Evolutionary conservation across 2,329 filamentous ascomycete genomes (phyloP), one percentile per base, ranked within the genome.

Genomic region (Hypocrella siamensis): DNA sequence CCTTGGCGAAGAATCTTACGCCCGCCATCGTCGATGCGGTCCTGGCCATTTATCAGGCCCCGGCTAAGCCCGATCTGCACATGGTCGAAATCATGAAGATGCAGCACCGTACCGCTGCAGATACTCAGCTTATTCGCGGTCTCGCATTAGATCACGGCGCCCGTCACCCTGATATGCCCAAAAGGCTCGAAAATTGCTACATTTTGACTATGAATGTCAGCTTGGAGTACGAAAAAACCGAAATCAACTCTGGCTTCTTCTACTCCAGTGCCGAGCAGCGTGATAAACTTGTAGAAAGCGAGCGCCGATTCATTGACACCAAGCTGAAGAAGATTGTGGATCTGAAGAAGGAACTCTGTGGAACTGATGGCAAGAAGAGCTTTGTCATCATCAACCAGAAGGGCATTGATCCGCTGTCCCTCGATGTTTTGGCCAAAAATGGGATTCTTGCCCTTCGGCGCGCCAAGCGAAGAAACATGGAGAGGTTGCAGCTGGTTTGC

Each of bases 51-150:
- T 86, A 94, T 65, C 71, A 85, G 54, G 65, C 82, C 14, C 83
- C 83, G 17, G 75, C 74, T 40, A 96, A 96, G 64, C 92, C 92
- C 35, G 90, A 98, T 60, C 60, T 98, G 49, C 88, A 96, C 65
- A 98, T 98, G 90, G 71, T 98, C 43, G 90, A 98, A 61, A 96
- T 98, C 48, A 98, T 98, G 90, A 96, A 93, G 56, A 96, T 98
- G 88, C 90, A 98, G 63, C 90, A 98, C 64, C 81, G 88, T 45
- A 85, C 83, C 32, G 86, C 88, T 36, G 83, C 90, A 19, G 90
- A 98, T 57, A 98, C 90, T 35, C 85, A 93, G 57, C 74, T 98
- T 37, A 94, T 98, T 56, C 76, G 81, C 42, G 90, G 90, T 37
- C 67, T 98, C 36, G 90, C 84, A 8, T 65, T 98, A 38, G 90